Percentiles rank a stretch among this genome's conserved stretches.
phyloP scores from a whole-genome alignment of 768 basidiomycete genomes.

The Mycena polygramma region DNA sequence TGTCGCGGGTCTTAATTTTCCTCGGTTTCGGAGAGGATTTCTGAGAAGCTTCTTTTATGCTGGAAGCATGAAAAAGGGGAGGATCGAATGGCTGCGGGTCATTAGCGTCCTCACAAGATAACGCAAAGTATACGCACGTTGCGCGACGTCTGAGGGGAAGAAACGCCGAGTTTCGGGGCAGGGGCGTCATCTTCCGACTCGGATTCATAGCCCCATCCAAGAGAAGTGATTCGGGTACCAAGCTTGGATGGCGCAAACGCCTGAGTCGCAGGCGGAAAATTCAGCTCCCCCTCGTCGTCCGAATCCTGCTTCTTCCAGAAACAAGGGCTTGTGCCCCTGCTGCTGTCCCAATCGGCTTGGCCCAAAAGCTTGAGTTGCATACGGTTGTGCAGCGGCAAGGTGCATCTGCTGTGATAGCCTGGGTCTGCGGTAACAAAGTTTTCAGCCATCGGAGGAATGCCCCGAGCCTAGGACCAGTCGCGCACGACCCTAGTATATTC shows the following conservation, averaged over 20 bases:
- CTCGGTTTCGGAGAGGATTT: slow-evolving; percentile 36
- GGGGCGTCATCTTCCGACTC: slow-evolving; percentile 32
- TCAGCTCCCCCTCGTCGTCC: slow-evolving; percentile 30
- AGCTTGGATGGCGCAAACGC: slow-evolving; percentile 50
- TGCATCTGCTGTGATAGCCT: slow-evolving; percentile 22
- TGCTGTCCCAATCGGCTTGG: slow-evolving; percentile 51
- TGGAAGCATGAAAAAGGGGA: slow-evolving; percentile 31
- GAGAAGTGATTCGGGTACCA: slow-evolving; percentile 28
- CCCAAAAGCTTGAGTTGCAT: slow-evolving; percentile 56
- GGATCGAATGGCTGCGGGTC: slow-evolving; percentile 44
- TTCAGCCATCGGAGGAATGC: slow-evolving; percentile 30
- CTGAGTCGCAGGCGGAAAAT: slow-evolving; percentile 43
- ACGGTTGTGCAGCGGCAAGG: slow-evolving; percentile 26
- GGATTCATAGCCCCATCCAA: slow-evolving; percentile 35
- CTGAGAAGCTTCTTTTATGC: slow-evolving; percentile 47
- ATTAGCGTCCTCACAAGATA: slow-evolving; percentile 46
- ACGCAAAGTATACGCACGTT: slow-evolving; percentile 25
- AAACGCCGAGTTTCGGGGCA: background rate
- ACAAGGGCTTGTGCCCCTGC: slow-evolving; percentile 26
- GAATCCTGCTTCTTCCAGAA: slow-evolving; percentile 30
- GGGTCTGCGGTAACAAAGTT: slow-evolving; percentile 34
- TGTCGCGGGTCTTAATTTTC: slow-evolving; percentile 22
- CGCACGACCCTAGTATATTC: slow-evolving; percentile 54
- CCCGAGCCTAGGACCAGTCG: slow-evolving; percentile 46
- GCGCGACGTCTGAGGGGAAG: background rate